Conservation (phyloP, 371 early-diverging fungal species). For the Mucor irregularis region DNA sequence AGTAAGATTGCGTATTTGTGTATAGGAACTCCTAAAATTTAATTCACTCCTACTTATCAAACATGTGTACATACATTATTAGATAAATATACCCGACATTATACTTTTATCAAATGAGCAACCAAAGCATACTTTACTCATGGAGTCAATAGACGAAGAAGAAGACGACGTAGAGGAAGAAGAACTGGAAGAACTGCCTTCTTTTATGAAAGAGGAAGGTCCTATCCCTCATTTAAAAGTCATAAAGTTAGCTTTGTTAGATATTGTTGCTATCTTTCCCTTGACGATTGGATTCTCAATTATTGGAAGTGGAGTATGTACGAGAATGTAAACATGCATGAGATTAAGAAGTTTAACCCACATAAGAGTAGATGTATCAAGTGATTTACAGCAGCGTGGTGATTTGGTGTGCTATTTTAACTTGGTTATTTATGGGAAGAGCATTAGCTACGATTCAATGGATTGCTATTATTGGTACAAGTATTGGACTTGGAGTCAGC, state of each 20-base stretch:
- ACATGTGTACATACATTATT: no score
- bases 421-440: slow-evolving; percentile 59
- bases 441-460: slow-evolving; percentile 60
- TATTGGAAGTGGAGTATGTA: slow-evolving; percentile 68
- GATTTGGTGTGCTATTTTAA: slow-evolving; percentile 74
- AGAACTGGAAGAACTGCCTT: background rate
- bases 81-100: no score
- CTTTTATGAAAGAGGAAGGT: slow-evolving; percentile 19
- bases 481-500: slow-evolving; percentile 65
- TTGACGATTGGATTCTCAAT: slow-evolving; percentile 71
- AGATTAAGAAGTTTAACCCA: background rate
- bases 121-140: no score
- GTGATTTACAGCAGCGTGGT: slow-evolving; percentile 76
- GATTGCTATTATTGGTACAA: slow-evolving; percentile 67
- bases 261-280: slow-evolving; percentile 65
- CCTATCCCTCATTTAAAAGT: slow-evolving; percentile 48
- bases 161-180: background rate
- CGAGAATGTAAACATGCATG: background rate
- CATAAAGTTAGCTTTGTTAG: slow-evolving; percentile 56
- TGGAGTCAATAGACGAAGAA: background rate
- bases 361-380: slow-evolving; percentile 60
- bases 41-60: no score
- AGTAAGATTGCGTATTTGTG: no score
- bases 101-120: no score
- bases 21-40: no score